These are phyloP conservation scores for Hibiscus trionum DNA, from an alignment of 345 rosid genomes.

Conservation along the genomic window DNA sequence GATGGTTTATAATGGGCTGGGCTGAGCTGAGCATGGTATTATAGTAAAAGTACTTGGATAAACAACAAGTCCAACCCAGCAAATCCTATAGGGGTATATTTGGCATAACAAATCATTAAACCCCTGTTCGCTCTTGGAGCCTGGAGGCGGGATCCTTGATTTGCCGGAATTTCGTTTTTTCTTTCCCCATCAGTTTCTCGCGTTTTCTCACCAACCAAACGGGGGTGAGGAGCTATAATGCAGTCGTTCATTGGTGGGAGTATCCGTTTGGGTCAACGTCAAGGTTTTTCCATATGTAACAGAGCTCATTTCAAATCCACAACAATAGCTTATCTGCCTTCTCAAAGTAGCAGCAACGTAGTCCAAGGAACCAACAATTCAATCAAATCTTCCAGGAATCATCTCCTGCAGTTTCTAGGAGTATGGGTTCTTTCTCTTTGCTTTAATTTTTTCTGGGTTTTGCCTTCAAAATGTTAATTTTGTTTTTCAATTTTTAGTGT, in stretches of 20 bases:
- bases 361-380: neutral
- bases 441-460: neutral
- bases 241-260: constrained; percentile 24
- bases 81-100: neutral
- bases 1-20: too few species aligned
- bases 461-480: neutral
- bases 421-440: constrained; percentile 1
- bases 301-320: constrained; percentile 8
- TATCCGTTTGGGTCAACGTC: constrained; percentile 22
- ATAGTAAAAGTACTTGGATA: neutral
- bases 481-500: neutral
- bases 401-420: constrained; percentile 11
- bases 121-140: neutral
- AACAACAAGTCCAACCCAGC: neutral
- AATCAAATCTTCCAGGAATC: constrained; percentile 8
- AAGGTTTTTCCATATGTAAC: constrained; percentile 6
- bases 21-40: neutral
- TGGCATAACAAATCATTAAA: neutral
- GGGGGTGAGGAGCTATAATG: constrained; percentile 20
- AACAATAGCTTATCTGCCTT: neutral
- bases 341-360: neutral
- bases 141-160: neutral
- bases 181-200: neutral
- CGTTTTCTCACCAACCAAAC: neutral
- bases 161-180: neutral